Evolutionary conservation across 2,329 filamentous ascomycete species (phyloP).

Genomic region (Elsinoe batatas): DNA sequence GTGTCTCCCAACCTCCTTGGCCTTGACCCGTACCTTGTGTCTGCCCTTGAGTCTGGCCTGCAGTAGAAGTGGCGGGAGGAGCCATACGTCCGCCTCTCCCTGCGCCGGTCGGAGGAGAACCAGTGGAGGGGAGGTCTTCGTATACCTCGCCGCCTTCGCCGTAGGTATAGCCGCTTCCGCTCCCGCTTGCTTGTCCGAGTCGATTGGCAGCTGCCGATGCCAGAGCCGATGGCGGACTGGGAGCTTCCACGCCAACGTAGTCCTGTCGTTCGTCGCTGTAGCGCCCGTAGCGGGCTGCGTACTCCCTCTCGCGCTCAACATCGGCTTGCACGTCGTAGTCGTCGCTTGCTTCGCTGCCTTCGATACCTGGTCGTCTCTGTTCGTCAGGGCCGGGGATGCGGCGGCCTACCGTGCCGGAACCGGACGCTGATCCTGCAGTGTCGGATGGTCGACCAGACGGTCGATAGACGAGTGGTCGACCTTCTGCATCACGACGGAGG

Average conservation of each 20-base stretch:
- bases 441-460: constrained; percentile 28
- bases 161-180: constrained; percentile 7
- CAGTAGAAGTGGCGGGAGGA: constrained; percentile 24
- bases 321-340: constrained; percentile 47
- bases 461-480: constrained; percentile 46
- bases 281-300: constrained; percentile 35
- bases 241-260: constrained; percentile 19
- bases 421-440: background rate
- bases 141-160: constrained; percentile 9
- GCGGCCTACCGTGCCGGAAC: background rate
- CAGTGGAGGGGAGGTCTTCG: constrained; percentile 21
- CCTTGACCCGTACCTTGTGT: constrained; percentile 32
- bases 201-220: constrained; percentile 14
- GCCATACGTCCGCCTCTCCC: constrained; percentile 14
- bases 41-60: constrained; percentile 28
- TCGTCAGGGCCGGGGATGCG: background rate
- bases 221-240: constrained; percentile 23
- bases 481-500: constrained; percentile 51
- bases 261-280: background rate
- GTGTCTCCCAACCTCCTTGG: constrained; percentile 59
- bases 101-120: constrained; percentile 17
- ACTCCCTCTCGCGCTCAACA: constrained; percentile 39
- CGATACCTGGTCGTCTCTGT: background rate
- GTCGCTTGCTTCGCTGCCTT: constrained; percentile 36
- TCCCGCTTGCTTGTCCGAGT: constrained; percentile 14